Evolutionary conservation across 257 asterid species (phyloP), one percentile per base, ranked within the genome.

Genomic region (Datura wrightii): DNA sequence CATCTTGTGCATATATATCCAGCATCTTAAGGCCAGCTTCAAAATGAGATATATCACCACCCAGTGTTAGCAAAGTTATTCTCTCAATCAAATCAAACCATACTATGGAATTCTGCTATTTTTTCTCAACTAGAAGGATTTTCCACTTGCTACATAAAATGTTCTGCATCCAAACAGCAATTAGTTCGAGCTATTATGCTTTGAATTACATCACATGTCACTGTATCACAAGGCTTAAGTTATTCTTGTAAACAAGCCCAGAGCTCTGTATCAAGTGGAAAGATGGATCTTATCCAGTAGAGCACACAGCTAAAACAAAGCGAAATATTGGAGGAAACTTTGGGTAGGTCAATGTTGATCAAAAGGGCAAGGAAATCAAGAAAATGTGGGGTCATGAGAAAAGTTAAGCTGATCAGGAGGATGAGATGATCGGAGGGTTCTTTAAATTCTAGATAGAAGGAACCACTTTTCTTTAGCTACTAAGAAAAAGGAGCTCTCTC

Each of bases 21-120:
- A 13, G 54, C 79, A 70, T 16, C 79, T 70, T 70, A 16, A 70
- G 79, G 79, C 79, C 79, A 70, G 55, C 16, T 70, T 70, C 79
- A 70, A 42, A 70, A 70, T 4, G 55, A 42, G 55, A 66, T 15
- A 70, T 18, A 70, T 4, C 55, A 71, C 80, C 80, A 44, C 80
- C 79, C 18, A 71, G 56, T 44, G 39, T 5, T 44, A 19, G 36
- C 80, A 42, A 44, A n/a, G 80, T n/a, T 42, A 52, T 69, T 41
- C 56, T n/a, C 37, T 13, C 56, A 5, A 71, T 71, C 80, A 71
- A 71, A 71, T 71, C 39, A 71, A 71, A 71, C 56, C 80, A 71
- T 0, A 46, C 56, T 44, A 71, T 24, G 3, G 56, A 44, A 71
- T 42, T 71, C 79, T 44, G 56, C 79, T 44, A 71, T 44, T 71